Conservation (phyloP, 176 grass and related monocot species). For the Phoenix roebelenii region DNA sequence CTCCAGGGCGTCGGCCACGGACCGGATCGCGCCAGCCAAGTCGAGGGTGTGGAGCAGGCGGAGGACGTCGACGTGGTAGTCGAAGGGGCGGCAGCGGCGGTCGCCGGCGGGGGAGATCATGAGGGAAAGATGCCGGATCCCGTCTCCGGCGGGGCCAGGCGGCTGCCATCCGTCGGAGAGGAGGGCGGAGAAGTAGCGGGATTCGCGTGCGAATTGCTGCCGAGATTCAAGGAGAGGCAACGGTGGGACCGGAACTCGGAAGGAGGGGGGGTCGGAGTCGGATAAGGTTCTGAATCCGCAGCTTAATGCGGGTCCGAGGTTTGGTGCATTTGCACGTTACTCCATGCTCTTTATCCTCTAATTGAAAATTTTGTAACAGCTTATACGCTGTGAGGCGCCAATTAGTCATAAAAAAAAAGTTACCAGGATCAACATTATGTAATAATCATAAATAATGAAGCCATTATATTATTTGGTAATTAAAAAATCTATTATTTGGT, state of each 20-base stretch:
- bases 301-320: too few relatives aligned
- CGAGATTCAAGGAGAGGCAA: constrained; percentile 31
- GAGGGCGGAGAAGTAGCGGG: constrained; percentile 47
- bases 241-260: not conserved
- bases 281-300: too few relatives aligned
- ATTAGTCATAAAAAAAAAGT: too few relatives aligned
- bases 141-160: not conserved
- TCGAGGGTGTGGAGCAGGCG: constrained; percentile 58
- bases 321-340: too few relatives aligned
- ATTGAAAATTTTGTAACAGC: too few relatives aligned
- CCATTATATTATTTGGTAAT: too few relatives aligned
- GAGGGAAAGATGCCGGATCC: constrained; percentile 5
- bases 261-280: not conserved
- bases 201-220: constrained; percentile 27
- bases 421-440: too few relatives aligned
- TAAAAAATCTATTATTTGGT: too few relatives aligned
- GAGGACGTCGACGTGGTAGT: constrained; percentile 41
- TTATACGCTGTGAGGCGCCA: too few relatives aligned
- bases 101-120: not conserved
- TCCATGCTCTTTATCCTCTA: too few relatives aligned
- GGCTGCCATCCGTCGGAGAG: constrained; percentile 37
- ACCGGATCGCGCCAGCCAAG: constrained; percentile 32
- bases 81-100: constrained; percentile 27
- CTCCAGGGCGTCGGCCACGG: constrained; percentile 42
- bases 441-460: too few relatives aligned